Base-by-base conservation (phyloP, 1,284 basidiomycete species). In the Heterobasidion annosum region DNA sequence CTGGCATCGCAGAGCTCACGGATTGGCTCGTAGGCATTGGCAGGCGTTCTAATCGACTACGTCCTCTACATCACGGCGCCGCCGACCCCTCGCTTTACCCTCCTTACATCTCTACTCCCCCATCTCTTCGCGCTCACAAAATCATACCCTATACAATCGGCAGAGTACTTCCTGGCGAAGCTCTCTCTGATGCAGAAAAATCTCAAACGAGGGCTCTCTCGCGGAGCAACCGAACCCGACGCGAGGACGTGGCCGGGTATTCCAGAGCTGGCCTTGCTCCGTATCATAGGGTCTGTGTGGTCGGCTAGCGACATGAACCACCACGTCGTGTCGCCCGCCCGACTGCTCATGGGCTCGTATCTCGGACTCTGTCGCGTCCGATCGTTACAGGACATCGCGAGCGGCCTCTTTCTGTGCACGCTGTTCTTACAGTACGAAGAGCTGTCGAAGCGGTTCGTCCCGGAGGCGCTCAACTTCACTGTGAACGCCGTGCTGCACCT, bases 271-370 rank as follows among this genome's bases (percentile, higher is more conserved):
- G 76, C 81, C 0, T 73, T 99, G 8, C 74, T 99, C 25, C 83
- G 94, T 34, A 68, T 94, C 40, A 80, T 91, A 52, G 93, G 92
- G 3, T 70, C 80, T 4, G 73, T 92, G 18, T 99, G 94, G 94
- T 90, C 95, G 1, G 95, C 95, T 0, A 96, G 92, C 66, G 97
- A 99, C 71, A 82, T 94, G 69, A 88, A 86, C 55, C 95, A 99
- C 67, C 82, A 87, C 0, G 93, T 99, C 50, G 76, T 91, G 19
- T 89, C 92, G 0, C 93, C 95, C 0, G 80, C 94, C 0, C 81
- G 92, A 49, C 70, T 98, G 19, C 79, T 99, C 49, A 91, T 98
- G 73, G 92, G 89, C 1, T 88, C 94, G 53, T 99, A 98, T 67
- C 83, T 99, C 13, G 87, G 85, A 3, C 79, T 99, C 46, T 80